A percentile compares a stretch with the other conserved stretches of the same genome.
Evolutionary conservation across 73 alveolate genomes (phyloP).

Genomic region (Breviolum minutum): DNA sequence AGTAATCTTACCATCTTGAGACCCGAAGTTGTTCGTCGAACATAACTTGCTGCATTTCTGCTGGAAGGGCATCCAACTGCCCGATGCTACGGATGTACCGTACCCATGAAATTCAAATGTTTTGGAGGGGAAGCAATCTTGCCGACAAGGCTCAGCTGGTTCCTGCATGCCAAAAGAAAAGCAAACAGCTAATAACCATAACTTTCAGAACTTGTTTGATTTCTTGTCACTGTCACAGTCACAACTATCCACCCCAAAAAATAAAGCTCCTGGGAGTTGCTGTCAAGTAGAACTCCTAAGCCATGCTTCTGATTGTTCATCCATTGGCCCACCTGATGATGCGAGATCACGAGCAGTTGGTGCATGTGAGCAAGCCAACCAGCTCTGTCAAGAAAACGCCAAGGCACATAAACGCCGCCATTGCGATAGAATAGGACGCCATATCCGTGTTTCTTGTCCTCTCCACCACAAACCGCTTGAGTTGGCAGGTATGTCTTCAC

Average conservation of each 20-base stretch:
- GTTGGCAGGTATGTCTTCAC: too few species aligned
- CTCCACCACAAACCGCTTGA: not conserved
- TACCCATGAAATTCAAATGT: too few species aligned
- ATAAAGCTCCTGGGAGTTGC: constrained; percentile 37
- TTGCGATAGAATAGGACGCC: constrained; percentile 90
- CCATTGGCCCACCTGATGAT: constrained; percentile 91
- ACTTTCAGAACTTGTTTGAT: not conserved
- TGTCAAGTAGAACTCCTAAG: constrained; percentile 82
- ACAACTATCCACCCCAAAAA: not conserved
- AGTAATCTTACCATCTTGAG: not conserved
- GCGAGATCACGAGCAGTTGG: not conserved
- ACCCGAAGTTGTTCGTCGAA: not conserved
- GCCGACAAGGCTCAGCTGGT: constrained; percentile 41
- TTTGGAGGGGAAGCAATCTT: not conserved
- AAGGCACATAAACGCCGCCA: constrained; percentile 86
- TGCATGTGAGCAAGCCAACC: not conserved
- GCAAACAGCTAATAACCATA: not conserved
- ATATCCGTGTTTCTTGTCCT: constrained; percentile 89
- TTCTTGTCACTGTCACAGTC: not conserved
- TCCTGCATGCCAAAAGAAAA: not conserved
- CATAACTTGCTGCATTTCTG: not conserved
- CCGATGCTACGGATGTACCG: too few species aligned
- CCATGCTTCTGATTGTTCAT: constrained; percentile 95
- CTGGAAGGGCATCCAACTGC: too few species aligned
- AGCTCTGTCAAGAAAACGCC: not conserved